Percentiles rank a stretch among this genome's conserved stretches.
These are phyloP conservation scores for Globisporangium yorkense DNA, from an alignment of 352 stramenopile genomes.

Conservation along the genomic window DNA sequence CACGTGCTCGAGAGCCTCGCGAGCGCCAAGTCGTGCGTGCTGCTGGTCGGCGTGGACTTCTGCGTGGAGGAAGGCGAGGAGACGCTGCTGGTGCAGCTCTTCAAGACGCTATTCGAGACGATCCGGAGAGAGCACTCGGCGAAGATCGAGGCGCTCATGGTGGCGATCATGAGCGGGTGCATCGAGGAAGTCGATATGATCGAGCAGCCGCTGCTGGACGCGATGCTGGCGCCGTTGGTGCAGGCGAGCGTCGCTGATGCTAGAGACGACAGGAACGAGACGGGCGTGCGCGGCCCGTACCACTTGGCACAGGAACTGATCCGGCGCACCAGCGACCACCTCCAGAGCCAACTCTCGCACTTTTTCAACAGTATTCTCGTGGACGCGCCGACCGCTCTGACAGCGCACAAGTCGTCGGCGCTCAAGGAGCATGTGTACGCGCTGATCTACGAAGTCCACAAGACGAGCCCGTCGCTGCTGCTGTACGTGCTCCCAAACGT, in stretches of 20 bases:
- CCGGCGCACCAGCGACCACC: slow-evolving; percentile 49
- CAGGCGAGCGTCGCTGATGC: slow-evolving; percentile 3
- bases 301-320: slow-evolving; percentile 75
- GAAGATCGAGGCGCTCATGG: slow-evolving; percentile 74
- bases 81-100: slow-evolving; percentile 64
- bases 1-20: slow-evolving; percentile 72
- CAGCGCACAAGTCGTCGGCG: slow-evolving; percentile 29
- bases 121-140: slow-evolving; percentile 51
- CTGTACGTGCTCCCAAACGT: slow-evolving; percentile 84
- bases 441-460: slow-evolving; percentile 82
- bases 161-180: slow-evolving; percentile 63
- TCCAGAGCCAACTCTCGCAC: slow-evolving; percentile 62
- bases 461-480: slow-evolving; percentile 65
- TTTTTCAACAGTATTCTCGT: slow-evolving; percentile 84
- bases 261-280: background rate
- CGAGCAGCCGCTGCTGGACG: slow-evolving; percentile 62
- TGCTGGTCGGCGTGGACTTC: slow-evolving; percentile 52
- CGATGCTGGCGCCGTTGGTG: slow-evolving; percentile 54
- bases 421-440: slow-evolving; percentile 80
- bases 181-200: slow-evolving; percentile 68
- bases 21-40: slow-evolving; percentile 44
- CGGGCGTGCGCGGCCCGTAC: slow-evolving; percentile 27
- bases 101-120: slow-evolving; percentile 58
- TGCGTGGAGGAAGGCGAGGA: slow-evolving; percentile 31
- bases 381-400: slow-evolving; percentile 29